These are phyloP conservation scores for Sindora glabra DNA, from an alignment of 306 rosid genomes.

Conservation along the genomic window DNA sequence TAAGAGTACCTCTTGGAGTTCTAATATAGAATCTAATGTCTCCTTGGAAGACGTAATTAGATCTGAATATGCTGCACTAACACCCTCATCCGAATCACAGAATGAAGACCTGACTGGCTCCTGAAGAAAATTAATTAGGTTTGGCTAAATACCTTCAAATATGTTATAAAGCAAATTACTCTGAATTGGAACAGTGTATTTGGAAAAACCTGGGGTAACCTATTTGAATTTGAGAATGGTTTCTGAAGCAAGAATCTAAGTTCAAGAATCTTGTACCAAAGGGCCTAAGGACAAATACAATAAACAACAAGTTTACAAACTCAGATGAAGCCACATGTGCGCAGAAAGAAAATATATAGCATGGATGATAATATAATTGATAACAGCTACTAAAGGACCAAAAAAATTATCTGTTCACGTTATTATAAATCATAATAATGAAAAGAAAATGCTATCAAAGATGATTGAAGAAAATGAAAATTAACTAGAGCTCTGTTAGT, in stretches of 20 bases:
- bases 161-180: slow-evolving; percentile 4
- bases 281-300: slow-evolving; percentile 40
- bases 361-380: not conserved
- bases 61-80: slow-evolving; percentile 52
- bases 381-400: not conserved
- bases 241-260: slow-evolving; percentile 80
- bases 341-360: not conserved
- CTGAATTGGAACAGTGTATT: not conserved
- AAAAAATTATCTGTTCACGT: not conserved
- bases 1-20: slow-evolving; percentile 90
- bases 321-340: not conserved
- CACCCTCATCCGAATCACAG: slow-evolving; percentile 49
- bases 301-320: not conserved
- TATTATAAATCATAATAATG: not conserved
- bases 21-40: no score
- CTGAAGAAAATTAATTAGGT: slow-evolving; percentile 37
- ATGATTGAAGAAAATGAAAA: not conserved
- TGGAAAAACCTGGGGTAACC: slow-evolving; percentile 75
- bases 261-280: slow-evolving; percentile 92
- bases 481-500: no score
- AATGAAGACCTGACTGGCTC: slow-evolving; percentile 57
- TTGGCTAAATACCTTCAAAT: slow-evolving; percentile 1
- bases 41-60: slow-evolving; percentile 59
- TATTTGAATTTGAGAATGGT: slow-evolving; percentile 69
- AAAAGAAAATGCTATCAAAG: not conserved